These are phyloP conservation scores for Diaporthe australafricana DNA, from an alignment of 2,329 filamentous ascomycete species.

Conservation along the genomic window DNA sequence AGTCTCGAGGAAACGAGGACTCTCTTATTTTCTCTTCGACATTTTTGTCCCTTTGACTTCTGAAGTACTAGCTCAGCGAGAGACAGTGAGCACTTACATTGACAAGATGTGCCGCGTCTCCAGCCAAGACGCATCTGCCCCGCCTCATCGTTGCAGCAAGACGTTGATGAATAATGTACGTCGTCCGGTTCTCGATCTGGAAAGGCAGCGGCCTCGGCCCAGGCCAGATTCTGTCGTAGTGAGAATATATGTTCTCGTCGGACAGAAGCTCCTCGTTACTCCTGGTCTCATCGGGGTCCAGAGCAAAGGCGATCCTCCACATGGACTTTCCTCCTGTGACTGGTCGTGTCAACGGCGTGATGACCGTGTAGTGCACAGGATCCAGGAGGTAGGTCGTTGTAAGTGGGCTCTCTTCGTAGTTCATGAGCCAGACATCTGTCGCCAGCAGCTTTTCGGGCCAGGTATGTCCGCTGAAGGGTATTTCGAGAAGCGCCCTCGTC, in stretches of 20 bases:
- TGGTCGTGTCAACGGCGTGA: neutral
- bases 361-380: neutral
- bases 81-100: neutral
- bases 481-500: neutral
- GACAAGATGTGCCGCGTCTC: neutral
- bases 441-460: constrained; percentile 6
- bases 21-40: neutral
- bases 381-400: neutral
- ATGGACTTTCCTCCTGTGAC: neutral
- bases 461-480: constrained; percentile 2
- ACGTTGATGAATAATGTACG: neutral
- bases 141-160: constrained; percentile 1
- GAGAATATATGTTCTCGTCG: neutral
- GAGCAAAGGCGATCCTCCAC: neutral
- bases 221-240: neutral
- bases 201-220: neutral
- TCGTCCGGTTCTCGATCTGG: neutral
- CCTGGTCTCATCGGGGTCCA: neutral
- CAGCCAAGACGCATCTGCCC: neutral
- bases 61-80: neutral
- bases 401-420: neutral
- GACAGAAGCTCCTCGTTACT: neutral
- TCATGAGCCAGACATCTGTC: constrained; percentile 2
- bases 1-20: neutral
- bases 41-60: neutral